Evolutionary conservation across 352 stramenopile genomes (phyloP), one percentile per base, ranked within the genome.

Genomic region (Phytopythium ostracodes): DNA sequence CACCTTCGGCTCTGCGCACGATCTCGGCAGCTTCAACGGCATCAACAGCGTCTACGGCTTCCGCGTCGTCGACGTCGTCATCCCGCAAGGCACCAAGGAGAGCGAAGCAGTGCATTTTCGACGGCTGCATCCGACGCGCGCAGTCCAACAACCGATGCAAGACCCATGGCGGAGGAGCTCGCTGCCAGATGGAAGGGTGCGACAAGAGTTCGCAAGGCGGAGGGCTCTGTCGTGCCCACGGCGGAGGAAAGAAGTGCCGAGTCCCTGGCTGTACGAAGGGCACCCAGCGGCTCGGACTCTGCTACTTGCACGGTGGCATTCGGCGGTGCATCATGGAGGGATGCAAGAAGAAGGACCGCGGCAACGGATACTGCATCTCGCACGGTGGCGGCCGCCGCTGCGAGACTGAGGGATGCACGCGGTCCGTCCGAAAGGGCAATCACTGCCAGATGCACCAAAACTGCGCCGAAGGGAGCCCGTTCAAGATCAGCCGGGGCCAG

Each of bases 71-170:
- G 5, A 78, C 67, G 50, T 51, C 44, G n/a, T 63, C 70, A 55
- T 51, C 61, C 12, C 55, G 65, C 4, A 71, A 68, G 43, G 22
- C 63, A 6, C 55, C 70, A 18, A 63, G 73, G 24, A 71, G 77
- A 62, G 80, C 81, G 20, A 93, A 91, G 59, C 81, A 90, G 56
- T 93, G 84, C 55, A 60, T 89, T 18, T 59, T 72, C 8, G 78
- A 87, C 50, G 76, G 77, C 8, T 94, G 84, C 49, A 74, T 67
- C 0, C 81, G 79, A 1, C 71, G 82, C 11, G 85, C 79, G 9
- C 85, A 94, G 62, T 91, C 82, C 15, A 92, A 91, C 65, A 89
- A 91, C 62, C 77, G 79, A 5, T 94, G 85, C 69, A 94, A 94
- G 68, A 90, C 77, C 14, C 85, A 94, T 57, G 81, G 85, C 46